Evolutionary conservation across 257 asterid species (phyloP), one percentile per base, ranked within the genome.

Genomic region (Solanum piurae): DNA sequence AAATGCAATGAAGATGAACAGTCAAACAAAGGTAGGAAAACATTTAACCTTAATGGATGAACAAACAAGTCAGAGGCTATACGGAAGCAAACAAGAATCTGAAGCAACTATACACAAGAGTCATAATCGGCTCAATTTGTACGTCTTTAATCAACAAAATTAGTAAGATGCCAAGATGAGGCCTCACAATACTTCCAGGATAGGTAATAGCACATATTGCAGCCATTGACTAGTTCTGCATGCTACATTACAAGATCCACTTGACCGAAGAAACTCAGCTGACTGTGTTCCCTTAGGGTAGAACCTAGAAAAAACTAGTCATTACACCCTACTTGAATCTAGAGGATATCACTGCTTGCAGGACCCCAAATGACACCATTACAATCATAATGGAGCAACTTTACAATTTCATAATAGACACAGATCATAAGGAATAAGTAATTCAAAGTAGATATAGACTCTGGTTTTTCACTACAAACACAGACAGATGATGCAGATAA

Each of bases 81-180:
- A 79, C 5, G 6, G 68, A 46, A 29, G 85, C 40, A 80, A 80
- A 46, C 40, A 80, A 49, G 69, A 46, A 42, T 80, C 69, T 29
- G 69, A 80, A 80, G 85, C 85, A 80, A 80, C 85, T 80, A 80
- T n/a, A 80, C 55, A 80, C 42, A 79, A 79, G 84, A 77, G n/a
- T 36, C 84, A 79, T 44, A 16, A 40, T 46, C 69, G 12, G 29
- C n/a, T 29, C 85, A 80, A 13, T 29, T 29, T 12, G 25, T 27
- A 76, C 4, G 23, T 76, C 34, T 76, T 76, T n/a, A 40, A 76
- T 76, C 60, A 76, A 76, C 60, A 23, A 76, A 76, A 76, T 40
- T n/a, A 40, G 83, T 76, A n/a, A 40, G 83, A 76, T 76, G 23
- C 21, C 23, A 40, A 38, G 23, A 76, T 76, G 60, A 76, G 83